Evolutionary conservation across 2,329 filamentous ascomycete species (phyloP).

Genomic region (Curvularia hawaiiensis): DNA sequence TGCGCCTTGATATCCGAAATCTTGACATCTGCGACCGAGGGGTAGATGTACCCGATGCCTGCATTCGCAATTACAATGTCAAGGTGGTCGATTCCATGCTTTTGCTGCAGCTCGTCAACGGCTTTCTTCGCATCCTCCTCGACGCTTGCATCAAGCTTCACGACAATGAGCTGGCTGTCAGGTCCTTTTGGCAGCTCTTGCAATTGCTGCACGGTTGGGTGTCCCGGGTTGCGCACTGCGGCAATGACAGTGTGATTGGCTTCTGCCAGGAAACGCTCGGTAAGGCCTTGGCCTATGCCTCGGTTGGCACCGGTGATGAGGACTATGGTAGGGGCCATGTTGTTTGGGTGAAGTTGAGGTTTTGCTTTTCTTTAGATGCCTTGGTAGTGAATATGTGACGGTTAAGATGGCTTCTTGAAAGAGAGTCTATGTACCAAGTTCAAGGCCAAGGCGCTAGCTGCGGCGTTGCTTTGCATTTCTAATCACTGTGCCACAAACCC

Average conservation of each 20-base stretch:
- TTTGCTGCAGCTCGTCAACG: slow-evolving; percentile 5
- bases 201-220: slow-evolving; percentile 33
- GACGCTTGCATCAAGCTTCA: slow-evolving; percentile 17
- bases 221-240: slow-evolving; percentile 42
- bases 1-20: too few species aligned
- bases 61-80: slow-evolving; percentile 21
- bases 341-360: background rate
- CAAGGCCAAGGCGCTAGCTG: background rate
- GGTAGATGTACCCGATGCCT: slow-evolving; percentile 7
- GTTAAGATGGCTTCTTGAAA: background rate
- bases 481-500: background rate
- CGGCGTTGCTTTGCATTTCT: background rate
- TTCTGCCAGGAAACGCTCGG: slow-evolving; percentile 4
- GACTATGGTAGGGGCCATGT: background rate
- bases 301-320: slow-evolving; percentile 4
- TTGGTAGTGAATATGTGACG: background rate
- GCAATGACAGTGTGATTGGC: slow-evolving; percentile 47
- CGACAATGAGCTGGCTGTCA: slow-evolving; percentile 12
- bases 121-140: slow-evolving; percentile 13
- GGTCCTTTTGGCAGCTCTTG: slow-evolving; percentile 20
- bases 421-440: background rate
- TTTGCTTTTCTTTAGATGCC: background rate
- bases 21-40: slow-evolving; percentile 8
- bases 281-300: slow-evolving; percentile 4
- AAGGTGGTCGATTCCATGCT: slow-evolving; percentile 13